Percentiles rank a stretch among this genome's conserved stretches.
phyloP scores from a whole-genome alignment of 352 stramenopile species.

The Globisporangium yorkense region DNA sequence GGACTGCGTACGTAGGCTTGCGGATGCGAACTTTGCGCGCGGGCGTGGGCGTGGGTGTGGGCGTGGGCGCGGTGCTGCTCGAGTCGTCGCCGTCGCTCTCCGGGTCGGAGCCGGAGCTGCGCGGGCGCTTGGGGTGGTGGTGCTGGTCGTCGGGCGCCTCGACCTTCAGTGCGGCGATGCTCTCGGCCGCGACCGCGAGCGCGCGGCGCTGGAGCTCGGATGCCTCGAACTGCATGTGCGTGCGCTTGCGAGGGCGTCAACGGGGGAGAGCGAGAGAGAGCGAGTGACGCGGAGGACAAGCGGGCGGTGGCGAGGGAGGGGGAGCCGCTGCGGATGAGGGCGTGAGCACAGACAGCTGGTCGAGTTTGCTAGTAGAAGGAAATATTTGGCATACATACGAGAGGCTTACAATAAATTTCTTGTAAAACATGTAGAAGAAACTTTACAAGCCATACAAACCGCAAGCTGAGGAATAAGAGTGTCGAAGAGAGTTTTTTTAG shows the following conservation, averaged over 20 bases:
- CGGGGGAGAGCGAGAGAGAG: not conserved
- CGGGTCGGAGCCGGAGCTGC: conserved; percentile 7
- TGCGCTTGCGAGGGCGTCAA: too few relatives aligned
- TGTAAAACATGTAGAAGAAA: too few relatives aligned
- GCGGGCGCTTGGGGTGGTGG: not conserved
- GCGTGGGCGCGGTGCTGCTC: conserved; percentile 5
- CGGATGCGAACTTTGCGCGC: conserved; percentile 14
- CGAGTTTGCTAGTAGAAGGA: too few relatives aligned
- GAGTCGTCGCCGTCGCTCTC: conserved; percentile 9
- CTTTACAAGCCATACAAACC: too few relatives aligned
- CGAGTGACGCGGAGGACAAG: not conserved
- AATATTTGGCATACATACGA: too few relatives aligned
- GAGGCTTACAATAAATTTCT: too few relatives aligned
- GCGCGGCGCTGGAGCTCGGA: conserved; percentile 9
- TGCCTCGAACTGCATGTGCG: not conserved
- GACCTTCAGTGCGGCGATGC: conserved; percentile 7
- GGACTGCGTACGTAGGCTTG: conserved; percentile 17
- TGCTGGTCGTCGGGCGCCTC: not conserved
- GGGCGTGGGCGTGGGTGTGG: too few relatives aligned
- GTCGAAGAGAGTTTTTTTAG: too few relatives aligned
- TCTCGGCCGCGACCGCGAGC: conserved; percentile 8
- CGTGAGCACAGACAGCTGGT: too few relatives aligned
- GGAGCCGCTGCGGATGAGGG: too few relatives aligned
- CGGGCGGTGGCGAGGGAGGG: not conserved
- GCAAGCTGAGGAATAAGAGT: too few relatives aligned